phyloP scores from a whole-genome alignment of 140 eudicot species.

The Senecio squalidus region DNA sequence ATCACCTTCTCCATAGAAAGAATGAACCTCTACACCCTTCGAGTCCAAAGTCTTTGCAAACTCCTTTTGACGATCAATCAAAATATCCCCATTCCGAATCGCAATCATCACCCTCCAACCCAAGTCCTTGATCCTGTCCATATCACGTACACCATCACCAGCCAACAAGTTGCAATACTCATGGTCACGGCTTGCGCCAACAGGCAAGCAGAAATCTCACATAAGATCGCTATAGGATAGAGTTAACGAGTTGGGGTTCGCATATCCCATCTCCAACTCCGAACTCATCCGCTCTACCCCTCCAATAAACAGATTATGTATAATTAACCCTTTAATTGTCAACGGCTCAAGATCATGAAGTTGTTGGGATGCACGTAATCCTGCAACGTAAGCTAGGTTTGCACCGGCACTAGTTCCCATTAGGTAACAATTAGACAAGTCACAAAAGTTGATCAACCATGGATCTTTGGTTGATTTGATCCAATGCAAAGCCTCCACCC shows the following conservation, averaged over 20 bases:
- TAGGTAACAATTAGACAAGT: conserved; percentile 28
- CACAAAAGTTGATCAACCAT: conserved; percentile 28
- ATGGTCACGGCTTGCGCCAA: conserved; percentile 32
- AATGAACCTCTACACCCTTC: conserved; percentile 22
- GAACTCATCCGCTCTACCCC: conserved; percentile 36
- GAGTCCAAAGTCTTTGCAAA: conserved; percentile 31
- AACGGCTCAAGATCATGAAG: conserved; percentile 23
- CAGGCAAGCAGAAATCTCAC: conserved; percentile 32
- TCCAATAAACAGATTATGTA: conserved; percentile 35
- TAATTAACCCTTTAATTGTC: conserved; percentile 33
- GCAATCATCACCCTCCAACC: conserved; percentile 41
- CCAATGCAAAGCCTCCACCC: conserved; percentile 37
- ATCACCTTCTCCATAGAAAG: conserved; percentile 28
- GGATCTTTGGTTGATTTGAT: conserved; percentile 21
- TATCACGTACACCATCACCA: conserved; percentile 8
- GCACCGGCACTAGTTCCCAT: conserved; percentile 42
- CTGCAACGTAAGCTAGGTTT: conserved; percentile 33
- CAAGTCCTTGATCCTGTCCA: conserved; percentile 17
- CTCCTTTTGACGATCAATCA: conserved; percentile 42
- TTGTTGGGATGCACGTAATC: conserved; percentile 19
- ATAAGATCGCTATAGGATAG: neutral
- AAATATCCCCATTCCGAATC: conserved; percentile 35
- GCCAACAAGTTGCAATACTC: conserved; percentile 35
- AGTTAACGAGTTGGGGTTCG: neutral
- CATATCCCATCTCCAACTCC: conserved; percentile 24